A percentile compares a stretch with the other conserved stretches of the same genome.
These are phyloP conservation scores for Globisporangium solare DNA, from an alignment of 352 stramenopile species.

Conservation along the genomic window DNA sequence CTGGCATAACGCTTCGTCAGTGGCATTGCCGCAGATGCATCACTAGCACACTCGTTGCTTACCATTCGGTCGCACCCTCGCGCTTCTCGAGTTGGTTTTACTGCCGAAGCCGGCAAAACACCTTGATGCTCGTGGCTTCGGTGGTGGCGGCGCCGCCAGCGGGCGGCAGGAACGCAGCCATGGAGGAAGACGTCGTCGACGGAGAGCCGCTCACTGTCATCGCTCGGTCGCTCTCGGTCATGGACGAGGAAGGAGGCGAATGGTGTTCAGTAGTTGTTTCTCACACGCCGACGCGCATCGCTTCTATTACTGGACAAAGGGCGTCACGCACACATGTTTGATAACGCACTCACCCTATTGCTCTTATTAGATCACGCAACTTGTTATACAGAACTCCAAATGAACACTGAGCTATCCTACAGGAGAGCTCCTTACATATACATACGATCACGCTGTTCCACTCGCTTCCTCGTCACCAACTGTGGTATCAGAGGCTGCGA, in stretches of 20 bases:
- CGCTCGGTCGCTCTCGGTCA: conserved; percentile 3
- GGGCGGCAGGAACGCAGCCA: conserved; percentile 3
- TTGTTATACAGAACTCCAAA: too few relatives aligned
- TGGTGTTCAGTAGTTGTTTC: background rate
- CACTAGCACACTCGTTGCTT: background rate
- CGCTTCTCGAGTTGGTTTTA: conserved; percentile 72
- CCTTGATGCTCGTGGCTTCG: conserved; percentile 46
- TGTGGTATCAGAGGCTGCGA: too few relatives aligned
- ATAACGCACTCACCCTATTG: too few relatives aligned
- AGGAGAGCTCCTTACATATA: too few relatives aligned
- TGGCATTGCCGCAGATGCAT: too few relatives aligned
- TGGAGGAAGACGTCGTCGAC: conserved; percentile 1
- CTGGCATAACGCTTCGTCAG: conserved; percentile 14
- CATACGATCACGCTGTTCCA: too few relatives aligned
- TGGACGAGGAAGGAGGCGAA: background rate
- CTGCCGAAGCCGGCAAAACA: conserved; percentile 73
- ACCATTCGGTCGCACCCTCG: conserved; percentile 60
- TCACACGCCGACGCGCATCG: too few relatives aligned
- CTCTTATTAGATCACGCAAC: too few relatives aligned
- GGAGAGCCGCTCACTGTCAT: conserved; percentile 13
- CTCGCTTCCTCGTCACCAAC: too few relatives aligned
- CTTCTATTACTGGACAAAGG: too few relatives aligned
- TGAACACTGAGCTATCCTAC: too few relatives aligned
- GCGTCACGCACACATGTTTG: too few relatives aligned
- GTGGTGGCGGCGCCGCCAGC: background rate